Base-by-base conservation (phyloP, 768 basidiomycete species). In the Daedaleopsis sinensis region DNA sequence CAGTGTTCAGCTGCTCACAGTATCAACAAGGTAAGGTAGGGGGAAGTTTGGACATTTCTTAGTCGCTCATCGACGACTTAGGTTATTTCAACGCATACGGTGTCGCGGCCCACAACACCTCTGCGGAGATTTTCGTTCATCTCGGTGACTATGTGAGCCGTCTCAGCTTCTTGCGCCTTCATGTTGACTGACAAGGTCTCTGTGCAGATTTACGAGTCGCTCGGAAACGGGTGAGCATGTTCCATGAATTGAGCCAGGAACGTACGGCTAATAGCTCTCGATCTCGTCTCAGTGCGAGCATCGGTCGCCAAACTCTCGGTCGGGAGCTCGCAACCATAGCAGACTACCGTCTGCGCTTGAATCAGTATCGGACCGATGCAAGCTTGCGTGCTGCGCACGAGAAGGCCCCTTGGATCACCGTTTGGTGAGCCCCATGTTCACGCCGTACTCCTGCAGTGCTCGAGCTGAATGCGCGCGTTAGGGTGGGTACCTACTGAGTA, bases 11-110 rank as follows among this genome's bases (percentile, higher is more conserved):
- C 8, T 86, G 84, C 68, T 83, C 84, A 5, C 81, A 81, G 57
- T 84, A 74, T 65, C 84, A 83, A 70, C 72, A 75, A 44, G 82
- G 82, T 79, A 55, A 19, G 72, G n/a, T n/a, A n/a, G n/a, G n/a
- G n/a, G n/a, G n/a, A n/a, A n/a, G n/a, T n/a, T n/a, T n/a, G n/a
- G n/a, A n/a, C n/a, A n/a, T n/a, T n/a, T n/a, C n/a, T n/a, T n/a
- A n/a, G n/a, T n/a, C n/a, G 64, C 54, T 16, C 9, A n/a, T 6
- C 15, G 2, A 37, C 11, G 3, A 18, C 19, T 24, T 21, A 81
- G 84, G 84, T 1, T 84, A 78, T 73, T 87, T 86, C 75, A 86
- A 85, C 70, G 84, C 84, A 11, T 87, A 86, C 66, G 83, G 81
- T 4, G 77, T 80, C 52, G 84, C 82, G 7, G 80, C 83, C 16